Evolutionary conservation across 2,329 filamentous ascomycete genomes (phyloP), one percentile per base, ranked within the genome.

Genomic region (Nemania sp.): DNA sequence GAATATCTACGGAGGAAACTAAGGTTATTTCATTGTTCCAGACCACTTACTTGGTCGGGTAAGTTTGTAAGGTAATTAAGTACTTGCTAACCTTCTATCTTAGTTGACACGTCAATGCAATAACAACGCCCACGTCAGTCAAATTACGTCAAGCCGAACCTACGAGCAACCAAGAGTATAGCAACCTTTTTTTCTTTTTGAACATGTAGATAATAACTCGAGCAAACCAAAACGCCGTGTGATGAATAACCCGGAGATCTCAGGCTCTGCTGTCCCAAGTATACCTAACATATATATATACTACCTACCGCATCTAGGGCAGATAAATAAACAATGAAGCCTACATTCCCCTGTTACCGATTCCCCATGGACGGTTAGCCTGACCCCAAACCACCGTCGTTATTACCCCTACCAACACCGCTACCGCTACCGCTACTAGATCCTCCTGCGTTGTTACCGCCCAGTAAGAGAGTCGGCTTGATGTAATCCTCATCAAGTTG

Each of bases 401-500:
- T 70, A 47, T 74, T 67, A n/a, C 68, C 68, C 51, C 67, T 65
- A 11, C 71, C 66, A 21, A 63, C 57, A 48, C 63, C 65, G 21
- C 67, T 53, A 39, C 61, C 66, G 20, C 63, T 57, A 48, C 63
- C 65, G 21, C 67, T 53, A 39, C 61, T 57, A 12, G 65, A 49
- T 4, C 67, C 66, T 46, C 56, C 58, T 7, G 68, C 68, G 40
- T 71, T 70, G 21, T 81, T 81, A 47, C 89, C 90, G 76, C 97
- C 93, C 18, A 98, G 83, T 66, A 98, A 76, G 57, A 98, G 78
- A 72, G 89, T 91, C 17, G 94, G 94, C 80, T 98, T 98, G 76
- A 98, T 93, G 74, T 92, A 97, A 62, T 93, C 92, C 76, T 99
- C 95, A 74, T 99, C 95, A 62, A 99, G 80, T 77, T 97, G 93